A percentile compares a stretch with the other conserved stretches of the same genome.
Evolutionary conservation across 2,329 filamentous ascomycete genomes (phyloP).

Genomic region (Diaporthe sp.): DNA sequence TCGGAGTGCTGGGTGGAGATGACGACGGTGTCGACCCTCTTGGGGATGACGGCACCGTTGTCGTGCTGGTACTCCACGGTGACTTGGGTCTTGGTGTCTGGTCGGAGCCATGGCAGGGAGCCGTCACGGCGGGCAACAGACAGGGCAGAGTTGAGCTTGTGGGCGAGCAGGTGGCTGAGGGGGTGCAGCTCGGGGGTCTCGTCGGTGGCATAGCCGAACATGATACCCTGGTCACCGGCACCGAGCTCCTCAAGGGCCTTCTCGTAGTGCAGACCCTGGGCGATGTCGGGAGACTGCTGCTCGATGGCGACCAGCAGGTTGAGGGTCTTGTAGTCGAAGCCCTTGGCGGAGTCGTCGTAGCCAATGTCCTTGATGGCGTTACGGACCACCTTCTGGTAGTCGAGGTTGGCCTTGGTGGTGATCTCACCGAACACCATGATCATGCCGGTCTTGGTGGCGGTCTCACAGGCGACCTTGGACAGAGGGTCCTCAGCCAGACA

Average conservation of each 20-base stretch:
- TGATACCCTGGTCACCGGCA: constrained; percentile 99
- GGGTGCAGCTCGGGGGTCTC: constrained; percentile 98
- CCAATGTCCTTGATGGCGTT: constrained; percentile 97
- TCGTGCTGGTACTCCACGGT: constrained; percentile 99
- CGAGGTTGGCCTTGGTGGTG: constrained; percentile 92
- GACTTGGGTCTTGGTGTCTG: constrained; percentile 99
- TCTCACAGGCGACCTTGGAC: constrained; percentile 99
- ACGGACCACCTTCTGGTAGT: constrained; percentile 99
- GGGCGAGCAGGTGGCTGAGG: constrained; percentile 91
- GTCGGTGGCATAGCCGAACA: constrained; percentile 99
- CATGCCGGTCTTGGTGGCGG: constrained; percentile 99
- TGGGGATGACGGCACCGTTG: constrained; percentile 89
- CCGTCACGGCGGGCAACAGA: constrained; percentile 88
- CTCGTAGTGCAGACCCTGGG: constrained; percentile 98
- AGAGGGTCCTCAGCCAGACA: constrained; percentile 94
- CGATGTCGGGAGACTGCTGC: constrained; percentile 98
- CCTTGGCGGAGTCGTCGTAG: constrained; percentile 96
- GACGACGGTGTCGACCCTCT: constrained; percentile 96
- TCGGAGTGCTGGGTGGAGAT: constrained; percentile 94
- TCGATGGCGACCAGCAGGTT: constrained; percentile 99
- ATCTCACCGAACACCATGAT: constrained; percentile 99
- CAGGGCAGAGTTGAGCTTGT: constrained; percentile 98
- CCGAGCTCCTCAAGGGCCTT: constrained; percentile 97
- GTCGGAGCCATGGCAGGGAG: constrained; percentile 91
- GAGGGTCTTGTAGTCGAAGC: constrained; percentile 99